Conservation (phyloP, 1,139 yeast species). For the Blastobotrys ciferrii region DNA sequence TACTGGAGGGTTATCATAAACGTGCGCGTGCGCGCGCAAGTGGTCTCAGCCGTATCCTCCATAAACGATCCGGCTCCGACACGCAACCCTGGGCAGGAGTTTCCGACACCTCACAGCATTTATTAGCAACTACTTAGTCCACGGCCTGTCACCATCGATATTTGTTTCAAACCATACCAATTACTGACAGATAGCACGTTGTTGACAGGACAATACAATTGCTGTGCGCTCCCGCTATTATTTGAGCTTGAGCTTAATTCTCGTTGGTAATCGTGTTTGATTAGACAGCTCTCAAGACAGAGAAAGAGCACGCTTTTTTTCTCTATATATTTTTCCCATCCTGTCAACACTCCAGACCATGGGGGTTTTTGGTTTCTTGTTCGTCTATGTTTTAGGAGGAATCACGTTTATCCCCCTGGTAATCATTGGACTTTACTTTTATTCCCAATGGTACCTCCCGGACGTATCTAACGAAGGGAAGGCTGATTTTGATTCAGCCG, state of each 20-base stretch:
- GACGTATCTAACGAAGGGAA: constrained; percentile 28
- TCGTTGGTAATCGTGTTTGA: background rate
- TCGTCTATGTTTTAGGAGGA: constrained; percentile 68
- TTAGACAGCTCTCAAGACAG: background rate
- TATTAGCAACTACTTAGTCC: too few relatives aligned
- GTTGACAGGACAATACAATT: too few relatives aligned
- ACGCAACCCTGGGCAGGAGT: too few relatives aligned
- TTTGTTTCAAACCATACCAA: background rate
- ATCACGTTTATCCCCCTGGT: constrained; percentile 68
- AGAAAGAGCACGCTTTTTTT: background rate
- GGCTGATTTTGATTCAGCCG: constrained; percentile 13
- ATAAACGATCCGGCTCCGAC: background rate
- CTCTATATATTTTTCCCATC: background rate
- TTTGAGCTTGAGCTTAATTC: background rate
- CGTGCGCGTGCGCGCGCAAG: too few relatives aligned
- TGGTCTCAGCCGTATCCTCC: too few relatives aligned
- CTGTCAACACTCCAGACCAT: background rate
- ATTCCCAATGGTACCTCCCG: constrained; percentile 38
- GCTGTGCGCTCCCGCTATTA: background rate
- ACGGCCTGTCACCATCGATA: too few relatives aligned
- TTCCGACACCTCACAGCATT: too few relatives aligned
- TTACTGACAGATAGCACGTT: too few relatives aligned
- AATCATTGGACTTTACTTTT: constrained; percentile 38
- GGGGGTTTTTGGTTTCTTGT: constrained; percentile 26
- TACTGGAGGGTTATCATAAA: too few relatives aligned